Conservation (phyloP, 495 filamentous ascomycete species). For the Rostrohypoxylon terebratum region DNA sequence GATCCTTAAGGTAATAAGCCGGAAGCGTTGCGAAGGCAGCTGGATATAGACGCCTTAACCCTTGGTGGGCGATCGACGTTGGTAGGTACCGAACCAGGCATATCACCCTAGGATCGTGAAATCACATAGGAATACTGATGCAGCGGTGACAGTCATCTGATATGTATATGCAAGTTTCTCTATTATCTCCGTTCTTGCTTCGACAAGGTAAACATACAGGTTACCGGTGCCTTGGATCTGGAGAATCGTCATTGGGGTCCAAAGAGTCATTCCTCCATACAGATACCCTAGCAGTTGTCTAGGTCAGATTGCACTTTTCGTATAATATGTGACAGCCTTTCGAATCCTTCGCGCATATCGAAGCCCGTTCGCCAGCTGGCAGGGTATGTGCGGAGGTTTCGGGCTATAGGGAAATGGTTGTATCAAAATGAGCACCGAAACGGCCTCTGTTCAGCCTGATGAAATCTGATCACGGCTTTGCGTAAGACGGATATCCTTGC, state of each 20-base stretch:
- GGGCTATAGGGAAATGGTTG: not conserved
- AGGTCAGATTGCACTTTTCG: slow-evolving; percentile 13
- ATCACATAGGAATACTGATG: slow-evolving; percentile 11
- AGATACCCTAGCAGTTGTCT: slow-evolving; percentile 2
- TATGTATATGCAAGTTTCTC: slow-evolving; percentile 3
- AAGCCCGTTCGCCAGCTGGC: not conserved
- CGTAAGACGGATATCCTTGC: slow-evolving; percentile 13
- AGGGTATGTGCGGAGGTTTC: slow-evolving; percentile 18
- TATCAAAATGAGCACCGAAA: not conserved
- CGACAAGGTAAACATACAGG: slow-evolving; percentile 7
- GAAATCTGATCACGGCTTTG: slow-evolving; percentile 13
- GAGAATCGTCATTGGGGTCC: slow-evolving; percentile 18
- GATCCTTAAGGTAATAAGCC: slow-evolving; percentile 22
- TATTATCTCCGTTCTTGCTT: slow-evolving; percentile 17
- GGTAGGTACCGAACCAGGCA: slow-evolving; percentile 24
- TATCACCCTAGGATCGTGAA: not conserved
- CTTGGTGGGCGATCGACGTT: slow-evolving; percentile 33
- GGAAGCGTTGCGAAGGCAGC: slow-evolving; percentile 8
- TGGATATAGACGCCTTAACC: slow-evolving; percentile 18
- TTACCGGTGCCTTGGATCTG: slow-evolving; percentile 40
- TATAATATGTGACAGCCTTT: slow-evolving; percentile 22
- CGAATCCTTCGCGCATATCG: slow-evolving; percentile 29
- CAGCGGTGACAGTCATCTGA: slow-evolving; percentile 26
- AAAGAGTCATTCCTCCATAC: slow-evolving; percentile 1
- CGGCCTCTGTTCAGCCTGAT: slow-evolving; percentile 15